Conservation (phyloP, 2,329 filamentous ascomycete species). For the Cordyceps tenuipes region DNA sequence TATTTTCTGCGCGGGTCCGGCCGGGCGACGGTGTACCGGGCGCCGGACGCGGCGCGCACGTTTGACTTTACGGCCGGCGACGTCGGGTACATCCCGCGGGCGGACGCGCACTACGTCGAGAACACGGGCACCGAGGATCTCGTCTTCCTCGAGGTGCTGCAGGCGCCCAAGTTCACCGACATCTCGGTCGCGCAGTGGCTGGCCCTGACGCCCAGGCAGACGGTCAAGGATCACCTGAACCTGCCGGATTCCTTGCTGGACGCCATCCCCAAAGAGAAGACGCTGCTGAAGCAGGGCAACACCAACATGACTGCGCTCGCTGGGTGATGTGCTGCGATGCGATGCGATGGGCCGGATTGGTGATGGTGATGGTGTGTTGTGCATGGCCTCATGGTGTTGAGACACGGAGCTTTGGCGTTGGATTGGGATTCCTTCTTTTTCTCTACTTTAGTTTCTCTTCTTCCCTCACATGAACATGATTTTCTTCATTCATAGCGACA, state of each 20-base stretch:
- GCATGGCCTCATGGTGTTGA: too few species aligned
- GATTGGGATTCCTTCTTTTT: too few species aligned
- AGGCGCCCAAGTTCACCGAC: constrained; percentile 43
- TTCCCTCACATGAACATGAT: neutral
- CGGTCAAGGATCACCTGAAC: constrained; percentile 48
- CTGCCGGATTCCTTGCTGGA: constrained; percentile 29
- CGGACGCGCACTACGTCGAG: constrained; percentile 50
- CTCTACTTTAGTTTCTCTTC: neutral
- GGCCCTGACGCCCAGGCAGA: constrained; percentile 47
- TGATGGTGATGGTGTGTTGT: neutral
- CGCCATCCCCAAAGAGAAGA: constrained; percentile 32
- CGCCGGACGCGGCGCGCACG: constrained; percentile 40
- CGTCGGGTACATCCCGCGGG: constrained; percentile 47
- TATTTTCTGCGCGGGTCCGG: constrained; percentile 50
- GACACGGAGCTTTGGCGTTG: neutral
- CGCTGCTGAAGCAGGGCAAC: constrained; percentile 33
- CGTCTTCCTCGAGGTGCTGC: constrained; percentile 51
- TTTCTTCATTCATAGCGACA: neutral
- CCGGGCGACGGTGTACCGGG: constrained; percentile 47
- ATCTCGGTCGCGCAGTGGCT: constrained; percentile 52
- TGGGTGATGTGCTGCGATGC: neutral
- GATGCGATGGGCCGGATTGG: neutral
- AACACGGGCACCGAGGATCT: constrained; percentile 51
- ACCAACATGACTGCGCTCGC: constrained; percentile 25
- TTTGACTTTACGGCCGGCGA: constrained; percentile 54